A percentile compares a stretch with the other conserved stretches of the same genome.
phyloP scores from a whole-genome alignment of 2,329 filamentous ascomycete genomes.

The Aspergillus versicolor region DNA sequence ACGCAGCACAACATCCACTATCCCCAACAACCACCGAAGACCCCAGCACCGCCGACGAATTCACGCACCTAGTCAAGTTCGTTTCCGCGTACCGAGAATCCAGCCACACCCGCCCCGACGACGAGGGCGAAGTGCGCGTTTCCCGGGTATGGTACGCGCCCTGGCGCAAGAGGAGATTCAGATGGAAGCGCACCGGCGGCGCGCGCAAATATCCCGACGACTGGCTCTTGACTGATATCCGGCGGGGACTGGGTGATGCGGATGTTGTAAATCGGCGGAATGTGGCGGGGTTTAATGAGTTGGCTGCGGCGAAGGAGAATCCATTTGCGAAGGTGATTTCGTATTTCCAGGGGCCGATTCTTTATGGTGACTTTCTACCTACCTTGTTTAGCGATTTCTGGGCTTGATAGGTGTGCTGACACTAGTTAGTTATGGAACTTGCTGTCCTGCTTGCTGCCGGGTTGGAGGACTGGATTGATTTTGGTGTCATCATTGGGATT shows the following conservation, averaged over 20 bases:
- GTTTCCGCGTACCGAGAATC: conserved; percentile 1
- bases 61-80: not conserved
- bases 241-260: conserved; percentile 57
- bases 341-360: conserved; percentile 73
- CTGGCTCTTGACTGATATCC: conserved; percentile 69
- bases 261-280: conserved; percentile 64
- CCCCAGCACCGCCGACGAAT: not conserved
- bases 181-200: conserved; percentile 23
- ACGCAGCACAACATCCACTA: too few relatives aligned
- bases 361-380: conserved; percentile 66
- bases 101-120: not conserved
- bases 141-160: conserved; percentile 56
- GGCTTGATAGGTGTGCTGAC: conserved; percentile 12
- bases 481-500: conserved; percentile 76
- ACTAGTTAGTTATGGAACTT: conserved; percentile 63
- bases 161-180: conserved; percentile 46
- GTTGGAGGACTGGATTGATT: conserved; percentile 73
- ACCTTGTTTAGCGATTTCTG: not conserved
- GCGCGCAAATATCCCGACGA: conserved; percentile 57
- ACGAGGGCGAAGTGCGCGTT: not conserved
- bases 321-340: conserved; percentile 70
- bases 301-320: conserved; percentile 76
- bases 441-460: conserved; percentile 72
- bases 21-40: not conserved
- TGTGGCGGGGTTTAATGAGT: conserved; percentile 68